A percentile compares a stretch with the other conserved stretches of the same genome.
Evolutionary conservation across 306 rosid genomes (phyloP).

Genomic region (Lotus japonicus): DNA sequence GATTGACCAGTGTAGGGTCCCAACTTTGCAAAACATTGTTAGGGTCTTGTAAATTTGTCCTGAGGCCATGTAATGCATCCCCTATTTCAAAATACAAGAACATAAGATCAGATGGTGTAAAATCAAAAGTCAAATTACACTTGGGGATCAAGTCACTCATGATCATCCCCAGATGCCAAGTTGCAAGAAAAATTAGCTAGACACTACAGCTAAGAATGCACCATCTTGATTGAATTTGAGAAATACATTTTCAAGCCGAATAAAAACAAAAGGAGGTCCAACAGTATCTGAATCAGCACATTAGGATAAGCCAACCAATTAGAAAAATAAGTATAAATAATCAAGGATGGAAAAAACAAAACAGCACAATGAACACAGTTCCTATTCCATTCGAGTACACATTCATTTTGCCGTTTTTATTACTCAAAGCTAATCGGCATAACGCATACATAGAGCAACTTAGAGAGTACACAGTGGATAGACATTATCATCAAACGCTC

Average conservation of each 20-base stretch:
- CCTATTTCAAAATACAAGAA: constrained; percentile 48
- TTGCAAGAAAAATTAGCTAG: background rate
- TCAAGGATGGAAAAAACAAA: too few relatives aligned
- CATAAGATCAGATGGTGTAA: constrained; percentile 16
- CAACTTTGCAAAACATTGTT: constrained; percentile 96
- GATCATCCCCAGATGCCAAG: background rate
- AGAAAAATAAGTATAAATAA: background rate
- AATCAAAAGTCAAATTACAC: background rate
- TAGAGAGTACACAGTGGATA: background rate
- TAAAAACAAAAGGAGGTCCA: background rate
- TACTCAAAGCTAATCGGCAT: background rate
- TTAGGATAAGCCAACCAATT: background rate
- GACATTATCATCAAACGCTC: constrained; percentile 16
- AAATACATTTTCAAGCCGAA: background rate
- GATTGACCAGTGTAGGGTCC: constrained; percentile 99
- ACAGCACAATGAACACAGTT: too few relatives aligned
- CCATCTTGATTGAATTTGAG: too few relatives aligned
- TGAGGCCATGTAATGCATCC: constrained; percentile 87
- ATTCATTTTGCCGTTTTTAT: too few relatives aligned
- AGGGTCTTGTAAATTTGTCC: constrained; percentile 86
- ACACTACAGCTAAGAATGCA: background rate
- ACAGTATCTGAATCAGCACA: background rate
- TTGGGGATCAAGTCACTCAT: background rate
- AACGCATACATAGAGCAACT: constrained; percentile 6
- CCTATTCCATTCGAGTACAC: too few relatives aligned